A percentile compares a stretch with the other conserved stretches of the same genome.
phyloP scores from a whole-genome alignment of 768 basidiomycete genomes.

The Agrocybe chaxingu region DNA sequence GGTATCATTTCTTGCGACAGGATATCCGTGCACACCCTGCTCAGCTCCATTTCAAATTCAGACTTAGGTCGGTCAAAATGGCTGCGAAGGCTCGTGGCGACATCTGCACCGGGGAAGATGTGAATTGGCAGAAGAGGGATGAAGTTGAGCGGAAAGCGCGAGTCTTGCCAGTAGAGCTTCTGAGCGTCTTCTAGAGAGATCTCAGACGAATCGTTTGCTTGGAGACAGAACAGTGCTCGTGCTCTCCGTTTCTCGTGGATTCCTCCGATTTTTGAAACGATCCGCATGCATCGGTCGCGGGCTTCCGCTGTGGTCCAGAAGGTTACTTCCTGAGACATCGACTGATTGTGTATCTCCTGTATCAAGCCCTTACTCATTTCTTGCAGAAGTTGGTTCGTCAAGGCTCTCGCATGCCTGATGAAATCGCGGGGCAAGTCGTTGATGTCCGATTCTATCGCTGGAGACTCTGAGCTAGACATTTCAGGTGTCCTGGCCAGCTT shows the following conservation, averaged over 20 bases:
- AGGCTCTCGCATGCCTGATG: conserved; percentile 62
- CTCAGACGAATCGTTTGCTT: not conserved
- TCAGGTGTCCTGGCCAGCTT: not conserved
- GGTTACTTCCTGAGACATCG: conserved; percentile 34
- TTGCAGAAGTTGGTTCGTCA: conserved; percentile 69
- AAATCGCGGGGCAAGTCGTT: conserved; percentile 34
- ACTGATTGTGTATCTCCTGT: conserved; percentile 55
- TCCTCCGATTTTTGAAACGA: conserved; percentile 80
- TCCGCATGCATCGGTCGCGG: conserved; percentile 65
- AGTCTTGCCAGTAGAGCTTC: conserved; percentile 57
- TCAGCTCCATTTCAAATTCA: conserved; percentile 45
- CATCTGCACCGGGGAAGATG: conserved; percentile 34
- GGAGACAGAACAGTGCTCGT: conserved; percentile 49
- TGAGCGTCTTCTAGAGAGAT: conserved; percentile 28
- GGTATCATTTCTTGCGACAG: conserved; percentile 44
- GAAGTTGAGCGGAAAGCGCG: conserved; percentile 52
- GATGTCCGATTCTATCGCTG: conserved; percentile 21
- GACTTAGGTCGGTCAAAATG: conserved; percentile 1
- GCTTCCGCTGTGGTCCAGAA: conserved; percentile 87
- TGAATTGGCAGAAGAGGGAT: conserved; percentile 58
- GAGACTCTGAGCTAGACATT: not conserved
- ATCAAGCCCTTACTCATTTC: conserved; percentile 67
- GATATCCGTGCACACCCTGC: conserved; percentile 51
- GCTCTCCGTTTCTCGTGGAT: conserved; percentile 61
- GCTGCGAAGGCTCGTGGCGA: conserved; percentile 1